These are phyloP conservation scores for Filosporella fistucella DNA, from an alignment of 495 filamentous ascomycete species.

Conservation along the genomic window DNA sequence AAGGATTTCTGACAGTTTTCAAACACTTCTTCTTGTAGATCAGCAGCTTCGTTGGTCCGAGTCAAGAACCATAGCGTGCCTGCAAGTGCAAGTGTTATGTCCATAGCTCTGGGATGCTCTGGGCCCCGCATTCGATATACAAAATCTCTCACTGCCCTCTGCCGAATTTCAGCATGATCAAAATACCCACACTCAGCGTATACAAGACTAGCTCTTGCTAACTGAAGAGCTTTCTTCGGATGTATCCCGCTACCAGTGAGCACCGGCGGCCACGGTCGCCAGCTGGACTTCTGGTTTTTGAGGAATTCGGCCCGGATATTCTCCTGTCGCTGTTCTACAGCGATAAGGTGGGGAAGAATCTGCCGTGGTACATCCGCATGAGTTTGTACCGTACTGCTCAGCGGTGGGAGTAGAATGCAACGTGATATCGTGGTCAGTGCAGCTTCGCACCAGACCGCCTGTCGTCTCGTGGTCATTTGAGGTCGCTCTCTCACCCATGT, in stretches of 20 bases:
- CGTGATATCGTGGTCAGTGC: not conserved
- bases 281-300: not conserved
- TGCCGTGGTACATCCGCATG: not conserved
- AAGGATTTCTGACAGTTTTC: slow-evolving; percentile 20
- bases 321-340: slow-evolving; percentile 4
- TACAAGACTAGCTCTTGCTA: slow-evolving; percentile 2
- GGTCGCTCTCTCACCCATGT: slow-evolving; percentile 17
- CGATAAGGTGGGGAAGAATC: not conserved
- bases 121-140: not conserved
- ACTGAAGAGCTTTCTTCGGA: slow-evolving; percentile 1
- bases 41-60: not conserved
- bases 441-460: not conserved
- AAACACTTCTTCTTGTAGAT: slow-evolving; percentile 16
- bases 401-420: not conserved
- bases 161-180: not conserved
- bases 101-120: not conserved
- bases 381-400: not conserved
- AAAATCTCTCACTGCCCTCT: not conserved
- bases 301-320: not conserved
- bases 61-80: not conserved
- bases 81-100: slow-evolving; percentile 1
- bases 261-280: too few relatives aligned
- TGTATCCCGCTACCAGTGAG: too few relatives aligned
- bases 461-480: not conserved
- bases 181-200: not conserved